These are phyloP conservation scores for Neoascochyta sp. DNA, from an alignment of 2,329 filamentous ascomycete genomes.

Conservation along the genomic window DNA sequence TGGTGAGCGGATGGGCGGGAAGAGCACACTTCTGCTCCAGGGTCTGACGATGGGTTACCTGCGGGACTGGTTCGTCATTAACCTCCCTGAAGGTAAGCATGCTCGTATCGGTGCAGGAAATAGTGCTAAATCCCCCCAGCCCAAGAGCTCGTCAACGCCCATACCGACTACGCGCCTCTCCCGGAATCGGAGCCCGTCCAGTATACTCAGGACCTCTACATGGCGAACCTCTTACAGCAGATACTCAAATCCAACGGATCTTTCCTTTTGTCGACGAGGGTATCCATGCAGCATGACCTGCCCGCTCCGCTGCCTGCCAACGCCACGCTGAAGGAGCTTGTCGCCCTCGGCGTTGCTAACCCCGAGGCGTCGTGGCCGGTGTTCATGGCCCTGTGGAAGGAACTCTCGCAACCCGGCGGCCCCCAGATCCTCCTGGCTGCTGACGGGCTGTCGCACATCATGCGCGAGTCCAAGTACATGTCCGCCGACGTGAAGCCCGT, in stretches of 20 bases:
- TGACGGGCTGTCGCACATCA: constrained; percentile 78
- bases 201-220: constrained; percentile 78
- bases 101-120: background rate
- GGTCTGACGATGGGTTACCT: constrained; percentile 76
- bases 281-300: constrained; percentile 56
- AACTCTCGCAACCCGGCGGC: constrained; percentile 60
- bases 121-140: constrained; percentile 48
- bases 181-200: constrained; percentile 50
- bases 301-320: constrained; percentile 56
- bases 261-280: constrained; percentile 54
- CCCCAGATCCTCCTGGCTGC: constrained; percentile 69
- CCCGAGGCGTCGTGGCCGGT: constrained; percentile 74
- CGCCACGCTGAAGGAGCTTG: constrained; percentile 64
- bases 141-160: constrained; percentile 74
- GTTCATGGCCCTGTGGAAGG: constrained; percentile 76
- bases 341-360: constrained; percentile 66
- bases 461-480: constrained; percentile 73
- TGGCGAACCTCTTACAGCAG: constrained; percentile 67
- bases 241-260: constrained; percentile 68
- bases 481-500: constrained; percentile 67
- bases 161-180: constrained; percentile 75
- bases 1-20: constrained; percentile 73
- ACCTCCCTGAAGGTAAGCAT: constrained; percentile 77
- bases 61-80: constrained; percentile 84
- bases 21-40: constrained; percentile 82